A percentile compares a stretch with the other conserved stretches of the same genome.
phyloP scores from a whole-genome alignment of 495 filamentous ascomycete genomes.

The Neurospora tetrasperma region DNA sequence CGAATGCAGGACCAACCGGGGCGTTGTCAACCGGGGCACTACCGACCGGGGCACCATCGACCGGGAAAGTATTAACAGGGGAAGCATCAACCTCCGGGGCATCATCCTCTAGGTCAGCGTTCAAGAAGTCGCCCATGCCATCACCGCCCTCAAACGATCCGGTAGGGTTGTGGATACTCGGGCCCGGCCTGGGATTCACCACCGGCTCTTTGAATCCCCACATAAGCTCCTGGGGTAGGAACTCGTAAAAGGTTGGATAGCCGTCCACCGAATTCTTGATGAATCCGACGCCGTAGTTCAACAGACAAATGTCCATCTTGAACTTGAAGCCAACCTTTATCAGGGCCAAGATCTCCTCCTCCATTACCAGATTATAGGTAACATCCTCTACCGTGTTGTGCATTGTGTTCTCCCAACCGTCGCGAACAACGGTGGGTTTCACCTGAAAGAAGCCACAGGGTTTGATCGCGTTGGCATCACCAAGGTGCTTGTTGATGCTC shows the following conservation, averaged over 20 bases:
- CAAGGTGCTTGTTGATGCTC: conserved; percentile 17
- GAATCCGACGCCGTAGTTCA: conserved; percentile 49
- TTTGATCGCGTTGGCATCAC: background rate
- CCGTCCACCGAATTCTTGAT: conserved; percentile 51
- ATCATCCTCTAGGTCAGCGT: background rate
- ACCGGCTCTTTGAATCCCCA: conserved; percentile 49
- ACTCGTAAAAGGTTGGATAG: conserved; percentile 46
- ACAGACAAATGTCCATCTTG: conserved; percentile 47
- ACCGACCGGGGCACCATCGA: background rate
- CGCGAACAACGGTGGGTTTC: conserved; percentile 24
- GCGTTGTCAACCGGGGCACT: background rate
- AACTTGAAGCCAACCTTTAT: conserved; percentile 73
- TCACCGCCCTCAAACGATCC: conserved; percentile 9
- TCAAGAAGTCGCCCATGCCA: conserved; percentile 6
- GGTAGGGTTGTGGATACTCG: conserved; percentile 19
- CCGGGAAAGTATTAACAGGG: background rate
- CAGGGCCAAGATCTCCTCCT: conserved; percentile 44
- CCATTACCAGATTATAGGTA: conserved; percentile 13
- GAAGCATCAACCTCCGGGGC: background rate
- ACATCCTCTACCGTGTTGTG: conserved; percentile 9
- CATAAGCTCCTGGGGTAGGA: conserved; percentile 66
- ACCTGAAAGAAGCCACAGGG: conserved; percentile 30
- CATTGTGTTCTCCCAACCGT: conserved; percentile 26
- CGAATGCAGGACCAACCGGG: background rate
- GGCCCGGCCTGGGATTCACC: conserved; percentile 25